phyloP scores from a whole-genome alignment of 331 rosid species.

The Ulmus americana region DNA sequence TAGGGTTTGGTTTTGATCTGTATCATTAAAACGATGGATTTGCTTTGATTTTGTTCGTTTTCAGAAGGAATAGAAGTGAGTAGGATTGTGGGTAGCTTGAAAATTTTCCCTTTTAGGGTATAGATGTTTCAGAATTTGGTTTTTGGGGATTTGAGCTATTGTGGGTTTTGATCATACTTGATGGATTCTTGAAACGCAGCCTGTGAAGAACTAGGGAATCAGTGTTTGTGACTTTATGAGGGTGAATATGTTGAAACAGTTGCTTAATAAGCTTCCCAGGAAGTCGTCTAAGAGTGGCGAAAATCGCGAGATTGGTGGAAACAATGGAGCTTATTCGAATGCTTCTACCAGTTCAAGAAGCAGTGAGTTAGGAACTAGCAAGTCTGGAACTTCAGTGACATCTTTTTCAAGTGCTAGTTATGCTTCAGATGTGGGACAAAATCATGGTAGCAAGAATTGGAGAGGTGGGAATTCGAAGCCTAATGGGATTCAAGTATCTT shows the following conservation, averaged over 20 bases:
- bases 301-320: conserved; percentile 44
- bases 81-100: not conserved
- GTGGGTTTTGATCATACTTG: not conserved
- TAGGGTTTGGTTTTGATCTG: conserved; percentile 19
- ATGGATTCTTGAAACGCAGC: not conserved
- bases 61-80: not conserved
- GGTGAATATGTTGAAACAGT: conserved; percentile 41
- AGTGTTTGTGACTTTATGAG: conserved; percentile 17
- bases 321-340: conserved; percentile 32
- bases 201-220: conserved; percentile 1
- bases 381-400: conserved; percentile 29
- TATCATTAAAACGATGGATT: not conserved
- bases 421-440: conserved; percentile 30
- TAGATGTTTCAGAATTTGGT: not conserved
- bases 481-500: conserved; percentile 35
- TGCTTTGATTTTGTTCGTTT: conserved; percentile 4
- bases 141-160: not conserved
- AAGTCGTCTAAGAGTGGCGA: conserved; percentile 65
- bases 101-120: not conserved
- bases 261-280: conserved; percentile 53
- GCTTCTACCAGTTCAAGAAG: conserved; percentile 33
- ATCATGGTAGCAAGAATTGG: conserved; percentile 37
- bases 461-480: conserved; percentile 31
- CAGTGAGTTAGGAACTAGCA: conserved; percentile 40
- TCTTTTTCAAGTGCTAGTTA: conserved; percentile 29